Base-by-base conservation (phyloP, 1,139 yeast genomes). In the Saccharomyces hybrid region DNA sequence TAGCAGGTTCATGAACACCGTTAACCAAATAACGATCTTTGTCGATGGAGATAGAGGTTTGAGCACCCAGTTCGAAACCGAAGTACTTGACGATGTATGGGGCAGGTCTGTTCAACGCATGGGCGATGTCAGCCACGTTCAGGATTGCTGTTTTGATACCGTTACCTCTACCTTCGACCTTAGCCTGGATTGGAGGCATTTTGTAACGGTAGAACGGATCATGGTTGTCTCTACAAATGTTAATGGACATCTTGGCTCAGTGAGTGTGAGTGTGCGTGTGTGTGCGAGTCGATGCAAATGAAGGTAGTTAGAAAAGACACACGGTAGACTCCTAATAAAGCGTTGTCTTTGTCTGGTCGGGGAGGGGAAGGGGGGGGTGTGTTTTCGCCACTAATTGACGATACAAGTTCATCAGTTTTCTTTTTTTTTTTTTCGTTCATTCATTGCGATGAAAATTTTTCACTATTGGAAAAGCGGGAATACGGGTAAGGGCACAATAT, bases 121-220 rank as follows among this genome's bases (percentile, higher is more conserved):
- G 84, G 47, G 98, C 95, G 59, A 93, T 97, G 70, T 93, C 99
- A 44, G 88, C 77, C 57, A 90, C 83, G 74, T 93, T 95, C 62
- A 89, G 82, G 57, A 95, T 85, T 56, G 95, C 96, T 31, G 99
- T 93, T 73, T 90, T 91, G 76, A 93, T 93, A 81, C 99, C 99
- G 76, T 93, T 93, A 77, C 99, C 99, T 73, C 96, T 83, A 73
- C 99, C 99, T 77, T 93, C 99, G 64, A 90, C 90, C 81, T 95
- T 93, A 63, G 97, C 89, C 76, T 88, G 95, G 74, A 93, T 84
- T 51, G 95, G 86, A 70, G 99, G 99, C 99, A 93, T 93, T 79
- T 93, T 93, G 76, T 93, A 93, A 77, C 99, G 96, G 82, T 95
- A 93, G 74, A 93, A 93, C 53, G 98, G 97, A 78, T 93, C 99